Conservation (phyloP, 2,329 filamentous ascomycete species). For the Ophiostoma triangulosporum region DNA sequence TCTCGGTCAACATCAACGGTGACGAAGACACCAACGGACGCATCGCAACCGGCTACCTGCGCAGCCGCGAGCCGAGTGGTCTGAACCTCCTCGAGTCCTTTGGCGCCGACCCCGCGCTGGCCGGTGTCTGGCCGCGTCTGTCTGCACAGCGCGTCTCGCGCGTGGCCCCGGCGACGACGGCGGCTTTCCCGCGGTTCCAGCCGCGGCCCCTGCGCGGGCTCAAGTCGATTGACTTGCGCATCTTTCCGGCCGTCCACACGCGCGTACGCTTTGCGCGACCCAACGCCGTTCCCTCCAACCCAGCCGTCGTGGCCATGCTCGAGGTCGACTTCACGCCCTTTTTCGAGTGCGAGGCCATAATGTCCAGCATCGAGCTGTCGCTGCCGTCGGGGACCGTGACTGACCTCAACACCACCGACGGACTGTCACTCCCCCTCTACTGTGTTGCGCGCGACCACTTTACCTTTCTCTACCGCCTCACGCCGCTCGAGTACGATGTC, state of each 20-base stretch:
- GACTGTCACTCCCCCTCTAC: conserved; percentile 40
- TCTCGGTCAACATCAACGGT: neutral
- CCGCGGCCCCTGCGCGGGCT: conserved; percentile 47
- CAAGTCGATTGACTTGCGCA: conserved; percentile 46
- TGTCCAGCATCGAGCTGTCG: conserved; percentile 44
- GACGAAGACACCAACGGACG: neutral
- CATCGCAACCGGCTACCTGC: conserved; percentile 43
- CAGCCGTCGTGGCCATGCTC: conserved; percentile 53
- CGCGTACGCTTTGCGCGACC: conserved; percentile 59
- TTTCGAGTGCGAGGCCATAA: conserved; percentile 50
- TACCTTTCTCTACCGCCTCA: conserved; percentile 58
- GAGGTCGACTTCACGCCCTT: conserved; percentile 63
- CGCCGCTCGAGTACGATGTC: conserved; percentile 34
- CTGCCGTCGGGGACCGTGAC: conserved; percentile 46
- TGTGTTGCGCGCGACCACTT: conserved; percentile 62
- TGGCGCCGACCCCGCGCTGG: conserved; percentile 48
- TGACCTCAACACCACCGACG: conserved; percentile 31
- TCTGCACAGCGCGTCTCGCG: conserved; percentile 63
- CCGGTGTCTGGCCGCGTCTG: conserved; percentile 49
- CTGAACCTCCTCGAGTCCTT: conserved; percentile 70
- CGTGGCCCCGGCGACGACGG: conserved; percentile 52
- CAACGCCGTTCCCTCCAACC: conserved; percentile 40
- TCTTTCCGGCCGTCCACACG: conserved; percentile 58
- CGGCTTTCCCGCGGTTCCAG: conserved; percentile 24
- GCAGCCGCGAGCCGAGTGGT: conserved; percentile 53